Evolutionary conservation across 1,284 basidiomycete species (phyloP), one percentile per base, ranked within the genome.

Genomic region (Athelia sp.): DNA sequence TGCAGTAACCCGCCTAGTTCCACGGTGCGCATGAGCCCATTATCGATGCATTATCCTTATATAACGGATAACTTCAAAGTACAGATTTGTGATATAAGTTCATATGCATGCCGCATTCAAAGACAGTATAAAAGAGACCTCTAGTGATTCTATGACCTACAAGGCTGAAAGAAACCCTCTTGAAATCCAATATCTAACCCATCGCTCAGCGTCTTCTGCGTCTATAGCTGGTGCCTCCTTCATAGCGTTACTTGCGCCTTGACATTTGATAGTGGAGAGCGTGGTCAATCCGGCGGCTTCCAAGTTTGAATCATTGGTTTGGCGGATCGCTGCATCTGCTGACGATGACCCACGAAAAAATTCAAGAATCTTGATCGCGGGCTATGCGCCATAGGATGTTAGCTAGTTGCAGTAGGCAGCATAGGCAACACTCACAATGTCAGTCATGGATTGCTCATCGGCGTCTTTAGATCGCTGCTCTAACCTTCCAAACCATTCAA

Each of bases 291-390:
- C 61, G 0, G 32, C 61, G 0, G 29, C 19, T 43, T 61, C 62
- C 2, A 43, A 44, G 15, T 42, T 46, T 0, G 22, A 43, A 1
- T 9, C 15, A 9, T 19, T 19, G 34, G 4, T 24, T 8, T 13
- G 15, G 21, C 57, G 59, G 4, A 46, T 18, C 1, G 45, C 40
- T 19, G 51, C 17, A 22, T 64, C 62, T 1, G 49, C 52, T 0
- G 23, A 49, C 2, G 56, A 42, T 23, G 60, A 26, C 17, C 24
- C 19, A 3, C 59, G 60, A 50, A 64, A 56, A 35, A 56, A 65
- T 18, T 57, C 56, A 19, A 66, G 55, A 0, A 62, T 10, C 44
- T 66, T 64, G 46, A 65, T 65, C 0, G 50, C 64, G 10, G 64
- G 62, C 62, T 64, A n/a, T 11, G 32, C 11, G n/a, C n/a, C 32